These are phyloP conservation scores for Hansfordia pulvinata DNA, from an alignment of 2,329 filamentous ascomycete genomes.

Conservation along the genomic window DNA sequence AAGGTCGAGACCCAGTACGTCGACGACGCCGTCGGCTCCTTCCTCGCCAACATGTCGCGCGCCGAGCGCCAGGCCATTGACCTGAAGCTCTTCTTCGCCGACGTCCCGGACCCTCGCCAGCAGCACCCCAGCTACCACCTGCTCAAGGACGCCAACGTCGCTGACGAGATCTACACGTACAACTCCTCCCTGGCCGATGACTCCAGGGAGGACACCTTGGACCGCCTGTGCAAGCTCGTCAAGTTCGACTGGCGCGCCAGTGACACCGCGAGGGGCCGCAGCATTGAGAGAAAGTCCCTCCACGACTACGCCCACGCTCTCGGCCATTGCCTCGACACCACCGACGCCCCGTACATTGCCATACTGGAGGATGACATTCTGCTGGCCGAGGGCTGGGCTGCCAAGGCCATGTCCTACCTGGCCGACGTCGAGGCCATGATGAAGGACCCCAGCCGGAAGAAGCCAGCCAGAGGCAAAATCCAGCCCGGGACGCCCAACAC, in stretches of 20 bases:
- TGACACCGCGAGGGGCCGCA: conserved; percentile 8
- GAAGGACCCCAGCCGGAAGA: conserved; percentile 11
- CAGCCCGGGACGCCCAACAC: conserved; percentile 13
- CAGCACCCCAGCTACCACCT: conserved; percentile 12
- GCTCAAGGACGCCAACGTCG: conserved; percentile 8
- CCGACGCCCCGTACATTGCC: conserved; percentile 16
- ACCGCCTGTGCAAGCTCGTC: conserved; percentile 8
- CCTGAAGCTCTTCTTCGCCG: conserved; percentile 17
- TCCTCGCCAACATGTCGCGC: conserved; percentile 15
- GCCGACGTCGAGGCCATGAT: conserved; percentile 13
- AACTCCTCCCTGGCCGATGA: conserved; percentile 7
- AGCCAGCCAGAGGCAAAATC: conserved; percentile 9
- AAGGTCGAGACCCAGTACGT: conserved; percentile 15
- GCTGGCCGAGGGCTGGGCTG: conserved; percentile 17
- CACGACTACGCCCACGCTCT: conserved; percentile 17
- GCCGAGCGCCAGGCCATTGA: conserved; percentile 12
- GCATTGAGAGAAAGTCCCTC: conserved; percentile 14
- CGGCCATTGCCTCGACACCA: conserved; percentile 11
- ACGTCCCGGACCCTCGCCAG: conserved; percentile 12
- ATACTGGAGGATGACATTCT: conserved; percentile 17
- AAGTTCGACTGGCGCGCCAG: conserved; percentile 9
- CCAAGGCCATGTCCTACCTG: conserved; percentile 12
- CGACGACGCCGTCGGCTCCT: conserved; percentile 16
- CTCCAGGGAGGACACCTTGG: conserved; percentile 8
- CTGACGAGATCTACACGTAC: conserved; percentile 15